Evolutionary conservation across 441 rosid genomes (phyloP), one percentile per base, ranked within the genome.

Genomic region (Kokia cookei): DNA sequence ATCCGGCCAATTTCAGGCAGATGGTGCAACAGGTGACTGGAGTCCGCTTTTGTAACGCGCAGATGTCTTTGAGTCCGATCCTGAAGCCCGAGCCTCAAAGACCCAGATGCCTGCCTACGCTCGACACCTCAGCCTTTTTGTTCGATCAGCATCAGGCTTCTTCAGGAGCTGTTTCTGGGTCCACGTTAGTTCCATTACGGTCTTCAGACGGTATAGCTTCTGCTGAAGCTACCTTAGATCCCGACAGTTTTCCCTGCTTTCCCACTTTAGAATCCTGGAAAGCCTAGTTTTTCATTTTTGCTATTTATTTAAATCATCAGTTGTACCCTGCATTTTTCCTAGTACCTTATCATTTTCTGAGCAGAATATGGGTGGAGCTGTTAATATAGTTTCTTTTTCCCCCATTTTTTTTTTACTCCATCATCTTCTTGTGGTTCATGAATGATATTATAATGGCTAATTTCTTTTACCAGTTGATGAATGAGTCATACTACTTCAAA

Each of bases 1-100:
- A 94, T 60, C 89, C 92, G 58, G 96, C 93, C 5, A 89, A 88
- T 74, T 94, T 94, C 84, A 80, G 97, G 69, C 90, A 90, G 88
- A 89, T 90, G 97, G 98, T 94, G 84, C 98, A 94, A 75, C 93
- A 90, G 17, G 65, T 60, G 42, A 60, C 65, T 9, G 65, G 65
- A 15, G 19, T 60, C 19, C 6, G 65, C 2, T 82, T 82, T 61
- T 45, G 82, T 7, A 81, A 73, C 62, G n/a, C 76, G 24, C 82
- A 74, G 77, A 51, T 77, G 55, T 24, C 14, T 57, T 50, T 29
- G 40, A 72, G 77, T 13, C 83, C 89, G 47, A 71, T 84, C 47
- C 75, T 86, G 70, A 86, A 81, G 75, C 88, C 91, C 15, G 93
- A 88, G 81, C 90, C 97, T 0, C 89, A 85, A 48, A 84, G 93